Base-by-base conservation (phyloP, 1,139 yeast genomes). In the Yamadazyma sp. region DNA sequence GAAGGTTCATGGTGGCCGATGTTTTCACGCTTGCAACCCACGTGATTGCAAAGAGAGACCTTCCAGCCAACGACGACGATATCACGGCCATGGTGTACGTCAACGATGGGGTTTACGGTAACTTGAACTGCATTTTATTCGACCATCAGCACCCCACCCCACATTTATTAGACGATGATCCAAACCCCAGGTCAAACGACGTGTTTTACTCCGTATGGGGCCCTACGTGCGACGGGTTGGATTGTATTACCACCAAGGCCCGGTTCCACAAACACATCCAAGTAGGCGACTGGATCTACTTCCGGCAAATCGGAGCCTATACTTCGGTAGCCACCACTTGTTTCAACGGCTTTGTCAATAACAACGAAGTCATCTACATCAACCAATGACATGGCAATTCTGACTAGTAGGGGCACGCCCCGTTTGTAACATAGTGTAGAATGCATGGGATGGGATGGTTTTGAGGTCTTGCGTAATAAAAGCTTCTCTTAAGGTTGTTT, bases 161-260 rank as follows among this genome's bases (percentile, higher is more conserved):
- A 21, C 23, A 18, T 3, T 18, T 29, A 11, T 12, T 29, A 8
- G 31, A 29, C 23, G 10, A 18, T 12, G 29, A 13, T 12, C 16
- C 7, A 26, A 16, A 29, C 12, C 11, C 14, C 22, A 18, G 4
- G n/a, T 4, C 13, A 12, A 17, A 22, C 29, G 27, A 27, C 35
- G 70, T 60, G 39, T 43, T 45, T 38, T 87, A 70, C 56, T 82
- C 96, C 15, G 75, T 92, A 43, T 92, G 97, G 97, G 98, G 98
- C 7, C 98, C 97, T 34, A 92, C 97, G 16, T 92, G 98, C 65
- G 98, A 92, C 62, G 97, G 97, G 4, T 72, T 92, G 48, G 98
- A 92, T 61, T 86, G 96, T 60, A 80, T 92, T 42, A 63, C 86
- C 20, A 62, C 71, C 37, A 70, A 67, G 29, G 66, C 78, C 42